Percentiles rank a stretch among this genome's conserved stretches.
Conservation (phyloP, 1,284 basidiomycete genomes). For the Microbotryum scabiosae region DNA sequence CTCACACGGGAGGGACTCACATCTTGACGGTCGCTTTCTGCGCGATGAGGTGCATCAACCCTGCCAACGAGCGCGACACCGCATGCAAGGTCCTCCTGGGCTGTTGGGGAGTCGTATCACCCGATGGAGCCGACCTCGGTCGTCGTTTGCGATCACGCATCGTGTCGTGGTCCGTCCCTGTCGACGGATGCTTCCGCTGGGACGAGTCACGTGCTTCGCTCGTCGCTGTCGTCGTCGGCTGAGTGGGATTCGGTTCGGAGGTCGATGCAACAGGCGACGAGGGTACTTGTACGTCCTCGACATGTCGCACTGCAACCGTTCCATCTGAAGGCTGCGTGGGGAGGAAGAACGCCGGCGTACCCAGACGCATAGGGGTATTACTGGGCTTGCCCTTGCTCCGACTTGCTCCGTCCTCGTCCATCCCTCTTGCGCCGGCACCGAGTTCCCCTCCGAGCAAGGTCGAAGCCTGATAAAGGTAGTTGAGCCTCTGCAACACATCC, state of each 20-base stretch:
- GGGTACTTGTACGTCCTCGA: no score
- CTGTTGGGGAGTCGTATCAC: background rate
- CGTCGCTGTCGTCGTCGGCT: no score
- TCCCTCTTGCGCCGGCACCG: background rate
- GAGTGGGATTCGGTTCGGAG: no score
- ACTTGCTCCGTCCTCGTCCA: background rate
- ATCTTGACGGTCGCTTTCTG: slow-evolving; percentile 65
- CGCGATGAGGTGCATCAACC: slow-evolving; percentile 59
- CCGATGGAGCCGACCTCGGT: no score
- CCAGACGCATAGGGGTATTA: background rate
- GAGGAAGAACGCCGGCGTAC: background rate
- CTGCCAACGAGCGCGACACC: slow-evolving; percentile 54
- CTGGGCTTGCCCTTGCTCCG: background rate
- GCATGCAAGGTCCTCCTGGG: background rate
- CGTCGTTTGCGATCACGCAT: background rate
- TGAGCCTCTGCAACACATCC: slow-evolving; percentile 68
- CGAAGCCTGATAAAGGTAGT: slow-evolving; percentile 73
- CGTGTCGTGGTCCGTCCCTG: no score
- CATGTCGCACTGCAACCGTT: no score
- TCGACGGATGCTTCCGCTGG: no score
- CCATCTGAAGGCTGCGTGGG: no score
- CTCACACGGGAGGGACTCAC: slow-evolving; percentile 43
- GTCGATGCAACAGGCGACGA: no score
- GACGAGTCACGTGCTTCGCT: no score
- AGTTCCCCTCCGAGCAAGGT: slow-evolving; percentile 48